These are phyloP conservation scores for Pleurotus pulmonarius DNA, from an alignment of 768 basidiomycete genomes.

Conservation along the genomic window DNA sequence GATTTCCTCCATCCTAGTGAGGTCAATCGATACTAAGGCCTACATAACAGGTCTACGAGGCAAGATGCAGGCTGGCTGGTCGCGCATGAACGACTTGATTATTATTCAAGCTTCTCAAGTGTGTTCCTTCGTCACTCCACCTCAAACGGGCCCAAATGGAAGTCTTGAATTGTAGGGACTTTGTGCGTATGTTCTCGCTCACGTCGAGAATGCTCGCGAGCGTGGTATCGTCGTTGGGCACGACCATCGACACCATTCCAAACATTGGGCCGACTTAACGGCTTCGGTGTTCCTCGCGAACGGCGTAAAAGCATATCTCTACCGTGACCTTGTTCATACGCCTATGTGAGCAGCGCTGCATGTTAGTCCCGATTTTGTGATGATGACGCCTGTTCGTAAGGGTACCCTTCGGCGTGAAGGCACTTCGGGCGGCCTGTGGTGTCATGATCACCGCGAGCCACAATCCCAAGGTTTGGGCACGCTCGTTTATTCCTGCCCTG, in stretches of 20 bases:
- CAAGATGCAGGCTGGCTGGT: slow-evolving; percentile 85
- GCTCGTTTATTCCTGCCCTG: background rate
- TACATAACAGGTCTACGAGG: slow-evolving; percentile 60
- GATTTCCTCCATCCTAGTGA: slow-evolving; percentile 4
- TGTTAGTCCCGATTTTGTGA: background rate
- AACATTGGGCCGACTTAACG: slow-evolving; percentile 72
- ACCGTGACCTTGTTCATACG: slow-evolving; percentile 72
- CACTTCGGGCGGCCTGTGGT: slow-evolving; percentile 68
- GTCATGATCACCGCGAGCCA: slow-evolving; percentile 95
- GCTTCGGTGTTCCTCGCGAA: slow-evolving; percentile 64
- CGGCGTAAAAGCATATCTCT: slow-evolving; percentile 66
- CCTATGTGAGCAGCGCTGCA: slow-evolving; percentile 51
- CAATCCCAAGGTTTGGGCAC: slow-evolving; percentile 68
- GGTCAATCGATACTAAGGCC: background rate
- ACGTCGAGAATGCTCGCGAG: slow-evolving; percentile 45
- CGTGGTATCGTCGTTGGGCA: slow-evolving; percentile 82
- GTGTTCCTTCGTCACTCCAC: slow-evolving; percentile 8
- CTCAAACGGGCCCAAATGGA: background rate
- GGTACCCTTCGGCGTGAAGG: slow-evolving; percentile 76
- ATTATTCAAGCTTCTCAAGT: slow-evolving; percentile 83
- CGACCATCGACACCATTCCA: slow-evolving; percentile 82
- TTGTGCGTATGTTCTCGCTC: slow-evolving; percentile 61
- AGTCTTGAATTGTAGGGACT: slow-evolving; percentile 52
- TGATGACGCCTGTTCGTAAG: slow-evolving; percentile 28
- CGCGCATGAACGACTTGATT: slow-evolving; percentile 88